Conservation (phyloP, 768 basidiomycete species). For the Mrakia hoshinonis region DNA sequence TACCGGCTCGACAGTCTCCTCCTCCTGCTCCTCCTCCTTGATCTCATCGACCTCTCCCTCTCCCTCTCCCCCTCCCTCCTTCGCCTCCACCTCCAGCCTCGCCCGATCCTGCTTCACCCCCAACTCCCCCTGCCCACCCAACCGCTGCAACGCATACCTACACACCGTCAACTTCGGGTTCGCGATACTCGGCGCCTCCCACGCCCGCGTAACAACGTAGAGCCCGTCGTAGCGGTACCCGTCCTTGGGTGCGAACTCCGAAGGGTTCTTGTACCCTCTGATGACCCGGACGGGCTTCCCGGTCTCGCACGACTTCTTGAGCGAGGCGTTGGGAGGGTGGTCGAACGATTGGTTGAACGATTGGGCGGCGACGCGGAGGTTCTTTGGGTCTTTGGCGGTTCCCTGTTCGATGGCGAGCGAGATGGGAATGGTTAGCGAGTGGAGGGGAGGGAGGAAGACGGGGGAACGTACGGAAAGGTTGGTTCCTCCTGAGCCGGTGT, state of each 20-base stretch:
- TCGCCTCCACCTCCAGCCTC: not conserved
- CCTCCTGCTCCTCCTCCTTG: not conserved
- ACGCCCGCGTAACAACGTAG: conserved; percentile 50
- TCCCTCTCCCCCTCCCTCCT: not conserved
- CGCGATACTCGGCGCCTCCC: not conserved
- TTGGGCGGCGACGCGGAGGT: conserved; percentile 82
- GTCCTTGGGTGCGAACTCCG: conserved; percentile 66
- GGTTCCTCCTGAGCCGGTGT: no score
- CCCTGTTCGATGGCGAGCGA: conserved; percentile 78
- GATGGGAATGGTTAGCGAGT: conserved; percentile 43
- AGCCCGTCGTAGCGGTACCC: conserved; percentile 91
- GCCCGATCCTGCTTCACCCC: not conserved
- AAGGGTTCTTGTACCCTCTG: conserved; percentile 67
- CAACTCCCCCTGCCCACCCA: not conserved
- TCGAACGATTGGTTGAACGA: conserved; percentile 76
- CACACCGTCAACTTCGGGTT: not conserved
- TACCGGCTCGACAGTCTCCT: not conserved
- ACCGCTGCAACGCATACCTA: not conserved
- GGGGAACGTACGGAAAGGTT: no score
- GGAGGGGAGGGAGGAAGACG: not conserved
- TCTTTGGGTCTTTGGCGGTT: conserved; percentile 71
- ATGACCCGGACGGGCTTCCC: conserved; percentile 77
- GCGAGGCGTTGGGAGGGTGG: conserved; percentile 52
- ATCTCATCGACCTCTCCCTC: not conserved
- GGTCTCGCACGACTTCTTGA: conserved; percentile 67